A percentile compares a stretch with the other conserved stretches of the same genome.
Conservation (phyloP, 306 rosid genomes). For the Acacia melanoxylon region DNA sequence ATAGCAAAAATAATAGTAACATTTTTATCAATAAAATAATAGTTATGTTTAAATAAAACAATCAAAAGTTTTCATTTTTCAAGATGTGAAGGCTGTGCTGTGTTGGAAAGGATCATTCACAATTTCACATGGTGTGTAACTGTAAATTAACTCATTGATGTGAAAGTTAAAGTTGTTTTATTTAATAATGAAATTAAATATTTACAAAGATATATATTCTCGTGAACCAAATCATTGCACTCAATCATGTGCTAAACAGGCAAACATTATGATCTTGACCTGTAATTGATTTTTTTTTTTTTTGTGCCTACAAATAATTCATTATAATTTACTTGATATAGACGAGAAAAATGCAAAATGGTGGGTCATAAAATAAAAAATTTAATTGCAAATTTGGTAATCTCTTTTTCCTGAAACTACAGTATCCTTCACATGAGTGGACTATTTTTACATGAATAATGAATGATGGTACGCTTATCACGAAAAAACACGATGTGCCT, state of each 20-base stretch:
- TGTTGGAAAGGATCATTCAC: not conserved
- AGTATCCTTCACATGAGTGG: not conserved
- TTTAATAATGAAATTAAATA: not conserved
- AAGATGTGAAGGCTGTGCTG: not conserved
- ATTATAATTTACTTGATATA: not conserved
- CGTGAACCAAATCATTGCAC: conserved; percentile 1
- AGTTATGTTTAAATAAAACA: too few species aligned
- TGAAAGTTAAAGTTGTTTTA: not conserved
- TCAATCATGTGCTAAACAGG: not conserved
- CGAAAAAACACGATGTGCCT: too few species aligned
- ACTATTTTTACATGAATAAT: not conserved
- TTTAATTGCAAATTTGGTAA: not conserved
- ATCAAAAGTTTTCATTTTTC: too few species aligned
- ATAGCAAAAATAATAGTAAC: too few species aligned
- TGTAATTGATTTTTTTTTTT: not conserved
- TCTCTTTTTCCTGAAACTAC: not conserved
- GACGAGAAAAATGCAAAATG: not conserved
- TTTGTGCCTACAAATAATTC: too few species aligned
- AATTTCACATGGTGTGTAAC: not conserved
- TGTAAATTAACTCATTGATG: not conserved
- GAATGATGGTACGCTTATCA: not conserved
- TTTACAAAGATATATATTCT: not conserved
- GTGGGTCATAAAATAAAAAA: not conserved
- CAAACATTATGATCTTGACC: not conserved
- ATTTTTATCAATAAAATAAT: too few species aligned